Conservation (phyloP, 2,329 filamentous ascomycete species). For the Alternaria arborescens region DNA sequence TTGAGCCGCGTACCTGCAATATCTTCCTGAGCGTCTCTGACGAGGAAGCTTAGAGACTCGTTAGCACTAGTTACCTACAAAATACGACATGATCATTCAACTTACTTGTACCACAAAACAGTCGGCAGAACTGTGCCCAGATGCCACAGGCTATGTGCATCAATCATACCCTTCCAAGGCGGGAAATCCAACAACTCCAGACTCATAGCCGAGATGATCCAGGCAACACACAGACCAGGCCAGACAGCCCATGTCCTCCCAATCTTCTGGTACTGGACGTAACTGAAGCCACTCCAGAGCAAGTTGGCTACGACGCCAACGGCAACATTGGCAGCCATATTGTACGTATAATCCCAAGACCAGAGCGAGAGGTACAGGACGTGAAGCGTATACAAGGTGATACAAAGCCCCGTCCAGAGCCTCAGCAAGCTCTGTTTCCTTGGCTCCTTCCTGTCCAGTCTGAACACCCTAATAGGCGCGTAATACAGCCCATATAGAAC, state of each 20-base stretch:
- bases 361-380: slow-evolving; percentile 85
- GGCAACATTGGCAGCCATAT: slow-evolving; percentile 93
- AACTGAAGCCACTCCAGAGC: slow-evolving; percentile 87
- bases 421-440: slow-evolving; percentile 66
- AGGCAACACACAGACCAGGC: slow-evolving; percentile 90
- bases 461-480: slow-evolving; percentile 80
- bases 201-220: slow-evolving; percentile 93
- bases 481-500: slow-evolving; percentile 94
- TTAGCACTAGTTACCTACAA: slow-evolving; percentile 21
- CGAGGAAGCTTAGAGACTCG: slow-evolving; percentile 71
- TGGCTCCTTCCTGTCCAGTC: slow-evolving; percentile 71
- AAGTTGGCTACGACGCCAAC: slow-evolving; percentile 81
- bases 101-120: slow-evolving; percentile 93
- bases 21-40: slow-evolving; percentile 86
- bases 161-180: slow-evolving; percentile 80
- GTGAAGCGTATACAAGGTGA: slow-evolving; percentile 75
- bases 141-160: slow-evolving; percentile 97
- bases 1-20: slow-evolving; percentile 77
- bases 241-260: slow-evolving; percentile 82
- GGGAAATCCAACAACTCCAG: slow-evolving; percentile 95
- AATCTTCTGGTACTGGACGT: slow-evolving; percentile 74
- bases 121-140: slow-evolving; percentile 88
- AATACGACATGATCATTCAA: slow-evolving; percentile 33
- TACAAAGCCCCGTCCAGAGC: slow-evolving; percentile 79
- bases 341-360: slow-evolving; percentile 95